A percentile compares a stretch with the other conserved stretches of the same genome.
phyloP scores from a whole-genome alignment of 805 yeast genomes.

The Lipomyces orientalis region DNA sequence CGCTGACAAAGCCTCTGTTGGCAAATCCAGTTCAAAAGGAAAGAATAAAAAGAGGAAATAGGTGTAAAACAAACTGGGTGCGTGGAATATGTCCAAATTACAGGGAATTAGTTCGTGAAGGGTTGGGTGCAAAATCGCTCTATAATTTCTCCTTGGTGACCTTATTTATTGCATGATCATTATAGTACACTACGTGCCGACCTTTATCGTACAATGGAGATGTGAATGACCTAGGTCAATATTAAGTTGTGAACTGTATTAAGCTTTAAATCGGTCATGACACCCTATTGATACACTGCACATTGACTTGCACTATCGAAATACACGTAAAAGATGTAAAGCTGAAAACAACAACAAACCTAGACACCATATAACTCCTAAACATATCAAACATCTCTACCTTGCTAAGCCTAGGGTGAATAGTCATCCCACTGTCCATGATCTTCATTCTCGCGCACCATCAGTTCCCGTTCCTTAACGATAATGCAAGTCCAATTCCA shows the following conservation, averaged over 20 bases:
- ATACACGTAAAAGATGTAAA: not conserved
- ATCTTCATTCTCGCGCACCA: constrained; percentile 3
- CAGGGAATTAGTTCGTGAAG: too few relatives aligned
- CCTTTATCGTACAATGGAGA: not conserved
- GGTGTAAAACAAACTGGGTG: too few relatives aligned
- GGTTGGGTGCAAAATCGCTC: too few relatives aligned
- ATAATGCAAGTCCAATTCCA: constrained; percentile 35
- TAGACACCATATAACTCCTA: not conserved
- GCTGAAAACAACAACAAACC: not conserved
- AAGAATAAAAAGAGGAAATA: constrained; percentile 1
- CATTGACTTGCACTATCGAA: not conserved
- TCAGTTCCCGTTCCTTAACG: constrained; percentile 25
- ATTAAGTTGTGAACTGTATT: not conserved
- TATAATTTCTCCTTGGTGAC: not conserved
- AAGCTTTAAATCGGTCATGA: not conserved
- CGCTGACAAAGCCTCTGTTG: not conserved
- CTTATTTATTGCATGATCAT: not conserved
- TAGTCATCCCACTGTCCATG: not conserved
- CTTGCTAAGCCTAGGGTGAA: not conserved
- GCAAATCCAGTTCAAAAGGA: not conserved
- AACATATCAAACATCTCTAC: not conserved
- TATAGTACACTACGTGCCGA: too few relatives aligned
- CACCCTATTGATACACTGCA: not conserved
- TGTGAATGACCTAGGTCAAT: not conserved
- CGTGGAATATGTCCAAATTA: too few relatives aligned